These are phyloP conservation scores for Cyclocybe aegerita DNA, from an alignment of 768 basidiomycete species.

Conservation along the genomic window DNA sequence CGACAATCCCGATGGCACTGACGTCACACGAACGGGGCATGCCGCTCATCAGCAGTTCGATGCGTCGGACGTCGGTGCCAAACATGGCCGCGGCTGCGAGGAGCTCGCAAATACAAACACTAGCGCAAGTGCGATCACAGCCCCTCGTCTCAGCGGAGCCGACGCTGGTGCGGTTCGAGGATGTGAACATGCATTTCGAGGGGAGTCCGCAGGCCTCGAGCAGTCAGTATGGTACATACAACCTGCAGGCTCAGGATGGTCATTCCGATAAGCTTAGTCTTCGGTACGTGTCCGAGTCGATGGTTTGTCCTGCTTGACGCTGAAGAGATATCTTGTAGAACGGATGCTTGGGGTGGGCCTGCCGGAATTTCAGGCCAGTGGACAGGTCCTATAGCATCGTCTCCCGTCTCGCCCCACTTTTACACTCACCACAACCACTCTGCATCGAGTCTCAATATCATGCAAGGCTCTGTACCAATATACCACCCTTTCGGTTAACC, in stretches of 20 bases:
- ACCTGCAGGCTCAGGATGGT: background rate
- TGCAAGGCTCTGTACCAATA: too few species aligned
- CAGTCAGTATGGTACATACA: background rate
- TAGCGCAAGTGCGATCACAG: too few species aligned
- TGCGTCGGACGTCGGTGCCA: conserved; percentile 16
- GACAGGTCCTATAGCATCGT: too few species aligned
- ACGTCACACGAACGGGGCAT: conserved; percentile 1
- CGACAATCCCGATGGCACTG: background rate
- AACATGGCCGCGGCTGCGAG: conserved; percentile 2
- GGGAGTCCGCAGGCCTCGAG: background rate
- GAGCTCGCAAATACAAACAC: background rate
- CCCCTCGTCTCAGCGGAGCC: background rate
- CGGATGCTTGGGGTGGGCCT: too few species aligned
- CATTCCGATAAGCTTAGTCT: too few species aligned
- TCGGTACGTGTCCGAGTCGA: background rate
- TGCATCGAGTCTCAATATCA: too few species aligned
- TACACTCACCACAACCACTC: too few species aligned
- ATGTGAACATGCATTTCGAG: conserved; percentile 10
- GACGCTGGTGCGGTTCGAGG: background rate
- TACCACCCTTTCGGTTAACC: too few species aligned
- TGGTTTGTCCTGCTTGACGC: background rate
- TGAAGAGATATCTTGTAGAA: too few species aligned
- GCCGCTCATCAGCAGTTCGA: conserved; percentile 15
- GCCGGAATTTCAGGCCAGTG: too few species aligned
- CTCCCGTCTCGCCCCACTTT: too few species aligned